A percentile compares a stretch with the other conserved stretches of the same genome.
Conservation (phyloP, 2,329 filamentous ascomycete species). For the Chrysoporthe cubensis region DNA sequence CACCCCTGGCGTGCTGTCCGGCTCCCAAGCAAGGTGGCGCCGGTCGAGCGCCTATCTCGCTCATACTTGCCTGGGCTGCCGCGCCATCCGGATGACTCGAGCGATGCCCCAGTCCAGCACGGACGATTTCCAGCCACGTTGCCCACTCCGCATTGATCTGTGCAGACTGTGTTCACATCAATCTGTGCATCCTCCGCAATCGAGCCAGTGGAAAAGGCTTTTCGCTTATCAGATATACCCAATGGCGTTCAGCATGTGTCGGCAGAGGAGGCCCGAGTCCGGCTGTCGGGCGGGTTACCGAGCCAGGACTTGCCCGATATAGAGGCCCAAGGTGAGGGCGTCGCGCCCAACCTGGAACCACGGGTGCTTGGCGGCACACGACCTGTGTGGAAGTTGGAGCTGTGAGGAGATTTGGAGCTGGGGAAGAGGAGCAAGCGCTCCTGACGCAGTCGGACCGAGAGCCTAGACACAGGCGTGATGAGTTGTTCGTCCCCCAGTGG, state of each 20-base stretch:
- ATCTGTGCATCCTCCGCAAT: slow-evolving; percentile 6
- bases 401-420: slow-evolving; percentile 1
- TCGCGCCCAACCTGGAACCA: slow-evolving; percentile 15
- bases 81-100: slow-evolving; percentile 6
- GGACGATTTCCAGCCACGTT: neutral
- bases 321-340: slow-evolving; percentile 16
- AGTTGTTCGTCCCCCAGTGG: neutral
- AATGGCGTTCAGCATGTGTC: slow-evolving; percentile 3
- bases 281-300: slow-evolving; percentile 28
- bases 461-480: slow-evolving; percentile 1
- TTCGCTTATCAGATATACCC: neutral
- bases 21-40: slow-evolving; percentile 1
- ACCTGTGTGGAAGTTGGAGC: slow-evolving; percentile 3
- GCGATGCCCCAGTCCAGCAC: neutral
- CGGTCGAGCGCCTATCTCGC: slow-evolving; percentile 1
- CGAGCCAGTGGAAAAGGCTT: neutral
- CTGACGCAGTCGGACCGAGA: neutral
- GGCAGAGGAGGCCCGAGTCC: slow-evolving; percentile 5
- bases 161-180: slow-evolving; percentile 26
- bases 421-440: neutral
- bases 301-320: slow-evolving; percentile 28
- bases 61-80: slow-evolving; percentile 5
- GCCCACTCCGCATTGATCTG: slow-evolving; percentile 12
- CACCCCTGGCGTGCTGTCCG: neutral
- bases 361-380: neutral